These are phyloP conservation scores for Corymbia maculata DNA, from an alignment of 345 rosid species.

Conservation along the genomic window DNA sequence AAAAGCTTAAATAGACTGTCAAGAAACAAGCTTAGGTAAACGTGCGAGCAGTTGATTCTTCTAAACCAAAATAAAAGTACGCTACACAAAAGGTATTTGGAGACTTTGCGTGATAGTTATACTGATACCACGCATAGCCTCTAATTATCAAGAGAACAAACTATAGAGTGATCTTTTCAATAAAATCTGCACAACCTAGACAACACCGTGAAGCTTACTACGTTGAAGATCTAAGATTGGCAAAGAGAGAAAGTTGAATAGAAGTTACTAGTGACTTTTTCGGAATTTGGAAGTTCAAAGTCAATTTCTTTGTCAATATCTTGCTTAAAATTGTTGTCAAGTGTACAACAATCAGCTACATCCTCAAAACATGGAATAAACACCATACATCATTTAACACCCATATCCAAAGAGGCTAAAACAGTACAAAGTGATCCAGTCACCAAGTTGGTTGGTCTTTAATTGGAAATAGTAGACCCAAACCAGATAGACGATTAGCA, in stretches of 20 bases:
- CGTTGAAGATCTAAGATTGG: not conserved
- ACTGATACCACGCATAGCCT: not conserved
- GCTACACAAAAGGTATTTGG: not conserved
- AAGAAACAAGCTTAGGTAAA: not conserved
- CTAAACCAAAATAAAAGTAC: not conserved
- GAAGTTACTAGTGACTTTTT: not conserved
- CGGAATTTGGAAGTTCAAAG: not conserved
- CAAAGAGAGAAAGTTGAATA: not conserved
- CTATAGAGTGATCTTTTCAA: not conserved
- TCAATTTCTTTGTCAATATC: conserved; percentile 5
- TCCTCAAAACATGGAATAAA: not conserved
- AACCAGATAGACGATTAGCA: conserved; percentile 38
- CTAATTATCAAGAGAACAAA: not conserved
- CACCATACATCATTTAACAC: not conserved
- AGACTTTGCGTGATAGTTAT: not conserved
- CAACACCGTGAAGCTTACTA: not conserved
- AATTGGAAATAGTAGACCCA: conserved; percentile 15
- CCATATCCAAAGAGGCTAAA: conserved; percentile 2
- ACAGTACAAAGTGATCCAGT: conserved; percentile 25
- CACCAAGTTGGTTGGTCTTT: conserved; percentile 1
- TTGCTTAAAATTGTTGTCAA: conserved; percentile 6
- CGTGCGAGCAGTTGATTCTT: not conserved
- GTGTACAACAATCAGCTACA: conserved; percentile 10
- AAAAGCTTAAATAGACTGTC: not conserved
- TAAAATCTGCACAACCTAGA: not conserved